phyloP scores from a whole-genome alignment of 805 yeast genomes.

The Myxozyma vanderwaltii region DNA sequence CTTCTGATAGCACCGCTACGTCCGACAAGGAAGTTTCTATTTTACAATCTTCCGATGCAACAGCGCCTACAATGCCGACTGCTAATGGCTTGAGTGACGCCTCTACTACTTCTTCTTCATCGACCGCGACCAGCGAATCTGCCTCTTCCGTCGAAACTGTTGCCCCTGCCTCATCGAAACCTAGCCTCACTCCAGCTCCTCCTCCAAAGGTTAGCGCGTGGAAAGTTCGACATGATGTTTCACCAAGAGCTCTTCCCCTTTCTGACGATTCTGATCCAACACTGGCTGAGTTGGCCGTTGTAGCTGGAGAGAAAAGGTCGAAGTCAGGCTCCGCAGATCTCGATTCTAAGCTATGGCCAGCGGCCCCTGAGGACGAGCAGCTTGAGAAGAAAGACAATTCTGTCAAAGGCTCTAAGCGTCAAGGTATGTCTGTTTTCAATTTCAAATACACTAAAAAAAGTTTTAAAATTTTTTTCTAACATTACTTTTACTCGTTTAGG shows the following conservation, averaged over 20 bases:
- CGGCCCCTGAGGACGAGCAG: conserved; percentile 40
- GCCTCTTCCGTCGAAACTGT: conserved; percentile 24
- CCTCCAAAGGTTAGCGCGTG: conserved; percentile 65
- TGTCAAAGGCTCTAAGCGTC: conserved; percentile 20
- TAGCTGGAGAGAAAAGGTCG: conserved; percentile 33
- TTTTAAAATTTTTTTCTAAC: too few species aligned
- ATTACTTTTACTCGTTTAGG: conserved; percentile 41
- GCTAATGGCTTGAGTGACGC: conserved; percentile 6
- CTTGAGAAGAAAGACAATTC: conserved; percentile 20
- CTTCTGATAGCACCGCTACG: neutral
- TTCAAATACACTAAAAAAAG: neutral
- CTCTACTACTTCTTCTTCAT: conserved; percentile 16
- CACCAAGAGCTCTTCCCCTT: conserved; percentile 1
- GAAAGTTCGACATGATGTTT: conserved; percentile 45
- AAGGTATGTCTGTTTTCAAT: conserved; percentile 16
- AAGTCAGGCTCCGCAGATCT: conserved; percentile 34
- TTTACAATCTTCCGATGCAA: conserved; percentile 34
- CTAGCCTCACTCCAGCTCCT: conserved; percentile 61
- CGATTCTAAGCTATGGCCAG: conserved; percentile 43
- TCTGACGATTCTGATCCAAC: conserved; percentile 29
- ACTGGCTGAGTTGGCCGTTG: conserved; percentile 33
- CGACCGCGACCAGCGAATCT: conserved; percentile 20
- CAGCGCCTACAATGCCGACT: conserved; percentile 13
- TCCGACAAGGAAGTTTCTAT: neutral
- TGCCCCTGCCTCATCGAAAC: conserved; percentile 34